A percentile compares a stretch with the other conserved stretches of the same genome.
Evolutionary conservation across 192 early-diverging fungal species (phyloP).

Genomic region (Backusella psychrophila): DNA sequence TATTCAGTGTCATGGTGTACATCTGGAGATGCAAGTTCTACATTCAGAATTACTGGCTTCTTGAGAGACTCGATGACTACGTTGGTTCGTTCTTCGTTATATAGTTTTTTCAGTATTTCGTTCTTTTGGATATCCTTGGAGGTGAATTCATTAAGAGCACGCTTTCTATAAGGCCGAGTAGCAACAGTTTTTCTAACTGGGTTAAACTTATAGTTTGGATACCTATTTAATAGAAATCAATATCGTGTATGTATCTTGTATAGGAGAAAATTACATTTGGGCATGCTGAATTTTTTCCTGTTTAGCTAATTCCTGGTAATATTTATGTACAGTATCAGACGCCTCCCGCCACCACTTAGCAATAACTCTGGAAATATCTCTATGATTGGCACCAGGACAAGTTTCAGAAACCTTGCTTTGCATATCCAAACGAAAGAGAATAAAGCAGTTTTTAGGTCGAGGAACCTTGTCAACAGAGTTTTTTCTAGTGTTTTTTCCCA

Average conservation of each 20-base stretch:
- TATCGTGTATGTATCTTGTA: background rate
- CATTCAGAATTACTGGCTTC: background rate
- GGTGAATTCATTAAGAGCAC: background rate
- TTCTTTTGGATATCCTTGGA: background rate
- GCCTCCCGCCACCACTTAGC: conserved; percentile 58
- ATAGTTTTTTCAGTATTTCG: background rate
- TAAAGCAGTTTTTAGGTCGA: conserved; percentile 66
- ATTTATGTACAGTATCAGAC: conserved; percentile 46
- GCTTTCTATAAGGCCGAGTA: background rate
- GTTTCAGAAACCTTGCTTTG: conserved; percentile 50
- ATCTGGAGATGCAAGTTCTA: background rate
- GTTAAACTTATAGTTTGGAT: conserved; percentile 25
- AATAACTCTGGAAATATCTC: conserved; percentile 58
- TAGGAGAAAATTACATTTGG: conserved; percentile 22
- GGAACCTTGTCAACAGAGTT: background rate
- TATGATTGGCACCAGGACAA: conserved; percentile 53
- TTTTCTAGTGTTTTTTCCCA: background rate
- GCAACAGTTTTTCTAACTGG: background rate
- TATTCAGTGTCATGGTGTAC: background rate
- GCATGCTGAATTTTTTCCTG: conserved; percentile 48
- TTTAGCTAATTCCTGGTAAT: conserved; percentile 47
- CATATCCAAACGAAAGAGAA: conserved; percentile 58
- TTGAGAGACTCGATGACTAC: background rate
- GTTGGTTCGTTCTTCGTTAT: background rate
- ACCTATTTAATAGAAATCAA: conserved; percentile 1